A percentile compares a stretch with the other conserved stretches of the same genome.
Evolutionary conservation across 768 basidiomycete species (phyloP).

Genomic region (Clavaria fumosa): DNA sequence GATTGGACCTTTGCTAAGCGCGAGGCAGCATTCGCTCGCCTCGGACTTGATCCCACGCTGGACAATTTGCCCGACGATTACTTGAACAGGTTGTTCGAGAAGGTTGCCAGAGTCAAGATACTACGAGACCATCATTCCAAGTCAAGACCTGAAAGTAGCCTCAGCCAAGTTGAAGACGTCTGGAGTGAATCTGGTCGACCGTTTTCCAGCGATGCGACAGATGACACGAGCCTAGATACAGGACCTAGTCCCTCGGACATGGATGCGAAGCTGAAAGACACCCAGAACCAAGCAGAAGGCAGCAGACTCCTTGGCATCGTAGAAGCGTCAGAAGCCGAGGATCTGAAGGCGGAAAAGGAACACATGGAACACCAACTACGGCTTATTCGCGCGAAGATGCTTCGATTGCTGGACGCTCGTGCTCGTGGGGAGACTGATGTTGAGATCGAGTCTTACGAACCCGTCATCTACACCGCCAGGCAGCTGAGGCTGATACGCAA

Average conservation of each 20-base stretch:
- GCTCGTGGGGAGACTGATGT: constrained; percentile 62
- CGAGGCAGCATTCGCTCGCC: constrained; percentile 77
- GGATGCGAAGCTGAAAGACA: constrained; percentile 49
- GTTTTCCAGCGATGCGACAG: constrained; percentile 66
- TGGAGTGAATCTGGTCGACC: constrained; percentile 86
- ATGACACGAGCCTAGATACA: constrained; percentile 75
- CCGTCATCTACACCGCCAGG: constrained; percentile 66
- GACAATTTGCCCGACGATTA: constrained; percentile 93
- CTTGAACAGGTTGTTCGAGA: constrained; percentile 84
- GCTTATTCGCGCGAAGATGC: constrained; percentile 71
- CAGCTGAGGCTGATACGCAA: constrained; percentile 73
- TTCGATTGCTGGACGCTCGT: constrained; percentile 58
- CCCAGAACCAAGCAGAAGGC: constrained; percentile 65
- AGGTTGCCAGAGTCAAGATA: constrained; percentile 84
- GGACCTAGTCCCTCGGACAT: constrained; percentile 52
- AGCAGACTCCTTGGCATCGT: constrained; percentile 47
- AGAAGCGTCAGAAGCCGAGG: constrained; percentile 55
- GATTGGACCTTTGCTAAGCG: constrained; percentile 98
- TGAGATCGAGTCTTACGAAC: constrained; percentile 52
- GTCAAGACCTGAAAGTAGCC: constrained; percentile 78
- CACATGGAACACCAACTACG: constrained; percentile 85
- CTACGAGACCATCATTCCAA: constrained; percentile 70
- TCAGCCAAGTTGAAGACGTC: constrained; percentile 72
- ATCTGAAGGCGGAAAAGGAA: constrained; percentile 78
- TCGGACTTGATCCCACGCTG: constrained; percentile 78